These are phyloP conservation scores for Ilyonectria robusta DNA, from an alignment of 2,329 filamentous ascomycete genomes.

Conservation along the genomic window DNA sequence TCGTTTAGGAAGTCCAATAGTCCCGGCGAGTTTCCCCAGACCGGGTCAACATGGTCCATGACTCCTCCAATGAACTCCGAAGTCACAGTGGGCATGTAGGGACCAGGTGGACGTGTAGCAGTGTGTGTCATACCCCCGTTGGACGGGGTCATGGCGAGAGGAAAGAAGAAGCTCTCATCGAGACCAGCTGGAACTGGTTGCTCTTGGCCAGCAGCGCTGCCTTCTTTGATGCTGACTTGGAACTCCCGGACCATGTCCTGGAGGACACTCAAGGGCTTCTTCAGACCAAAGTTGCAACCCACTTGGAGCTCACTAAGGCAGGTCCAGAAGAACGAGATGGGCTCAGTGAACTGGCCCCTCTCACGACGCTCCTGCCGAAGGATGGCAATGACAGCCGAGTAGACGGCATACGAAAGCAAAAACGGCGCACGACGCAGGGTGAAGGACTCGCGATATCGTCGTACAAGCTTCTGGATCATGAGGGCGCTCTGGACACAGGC, in stretches of 20 bases:
- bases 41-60: slow-evolving; percentile 45
- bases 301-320: slow-evolving; percentile 53
- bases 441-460: slow-evolving; percentile 56
- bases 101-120: slow-evolving; percentile 33
- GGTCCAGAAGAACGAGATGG: slow-evolving; percentile 56
- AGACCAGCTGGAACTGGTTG: slow-evolving; percentile 43
- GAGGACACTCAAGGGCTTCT: slow-evolving; percentile 52
- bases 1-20: slow-evolving; percentile 49
- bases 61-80: slow-evolving; percentile 40
- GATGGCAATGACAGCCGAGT: slow-evolving; percentile 53
- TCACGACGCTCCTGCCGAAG: slow-evolving; percentile 50
- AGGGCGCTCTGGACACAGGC: slow-evolving; percentile 50
- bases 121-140: slow-evolving; percentile 9
- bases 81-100: slow-evolving; percentile 35
- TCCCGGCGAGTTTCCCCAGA: slow-evolving; percentile 45
- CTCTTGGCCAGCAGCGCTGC: slow-evolving; percentile 37
- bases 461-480: slow-evolving; percentile 55
- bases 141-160: slow-evolving; percentile 45
- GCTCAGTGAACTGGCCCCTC: slow-evolving; percentile 50
- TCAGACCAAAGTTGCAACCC: slow-evolving; percentile 55
- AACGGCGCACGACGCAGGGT: slow-evolving; percentile 58
- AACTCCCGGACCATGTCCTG: slow-evolving; percentile 53
- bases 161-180: slow-evolving; percentile 51
- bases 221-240: slow-evolving; percentile 49
- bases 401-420: slow-evolving; percentile 58